Conservation (phyloP, 2,329 filamentous ascomycete genomes). For the Ceratocystis destructans region DNA sequence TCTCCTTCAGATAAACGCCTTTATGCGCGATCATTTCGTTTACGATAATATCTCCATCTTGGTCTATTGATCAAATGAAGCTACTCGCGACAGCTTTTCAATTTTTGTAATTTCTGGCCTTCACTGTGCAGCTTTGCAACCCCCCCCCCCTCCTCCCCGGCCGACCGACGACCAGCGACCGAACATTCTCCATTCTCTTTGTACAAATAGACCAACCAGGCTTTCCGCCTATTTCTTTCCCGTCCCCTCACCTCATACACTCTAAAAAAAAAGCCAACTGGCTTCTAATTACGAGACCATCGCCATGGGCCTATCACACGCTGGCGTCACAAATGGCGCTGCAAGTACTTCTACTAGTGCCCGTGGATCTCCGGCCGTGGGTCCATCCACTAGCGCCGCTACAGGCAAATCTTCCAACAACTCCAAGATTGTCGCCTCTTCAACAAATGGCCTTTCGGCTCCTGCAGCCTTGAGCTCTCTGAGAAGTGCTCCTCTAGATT, state of each 20-base stretch:
- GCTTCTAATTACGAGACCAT: neutral
- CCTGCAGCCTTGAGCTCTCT: constrained; percentile 42
- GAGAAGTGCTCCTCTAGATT: constrained; percentile 54
- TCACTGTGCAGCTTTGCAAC: neutral
- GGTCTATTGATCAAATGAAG: constrained; percentile 13
- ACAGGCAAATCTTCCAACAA: constrained; percentile 28
- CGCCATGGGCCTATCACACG: constrained; percentile 16
- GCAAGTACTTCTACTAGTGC: constrained; percentile 33
- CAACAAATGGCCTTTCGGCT: constrained; percentile 23
- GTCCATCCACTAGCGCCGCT: constrained; percentile 21
- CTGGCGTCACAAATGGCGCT: constrained; percentile 26
- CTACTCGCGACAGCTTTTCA: constrained; percentile 1
- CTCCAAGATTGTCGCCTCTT: constrained; percentile 39
- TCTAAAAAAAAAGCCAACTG: neutral
- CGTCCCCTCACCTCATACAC: neutral
- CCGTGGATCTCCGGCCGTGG: constrained; percentile 38
- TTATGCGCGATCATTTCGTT: constrained; percentile 9
- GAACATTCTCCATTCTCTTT: neutral
- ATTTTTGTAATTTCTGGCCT: neutral
- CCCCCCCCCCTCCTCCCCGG: neutral
- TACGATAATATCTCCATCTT: no score
- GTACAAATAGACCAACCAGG: neutral
- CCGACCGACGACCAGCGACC: neutral
- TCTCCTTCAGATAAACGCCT: neutral
- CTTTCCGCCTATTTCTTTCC: neutral